A percentile compares a stretch with the other conserved stretches of the same genome.
phyloP scores from a whole-genome alignment of 2,329 filamentous ascomycete species.

The Fusarium drepaniforme region DNA sequence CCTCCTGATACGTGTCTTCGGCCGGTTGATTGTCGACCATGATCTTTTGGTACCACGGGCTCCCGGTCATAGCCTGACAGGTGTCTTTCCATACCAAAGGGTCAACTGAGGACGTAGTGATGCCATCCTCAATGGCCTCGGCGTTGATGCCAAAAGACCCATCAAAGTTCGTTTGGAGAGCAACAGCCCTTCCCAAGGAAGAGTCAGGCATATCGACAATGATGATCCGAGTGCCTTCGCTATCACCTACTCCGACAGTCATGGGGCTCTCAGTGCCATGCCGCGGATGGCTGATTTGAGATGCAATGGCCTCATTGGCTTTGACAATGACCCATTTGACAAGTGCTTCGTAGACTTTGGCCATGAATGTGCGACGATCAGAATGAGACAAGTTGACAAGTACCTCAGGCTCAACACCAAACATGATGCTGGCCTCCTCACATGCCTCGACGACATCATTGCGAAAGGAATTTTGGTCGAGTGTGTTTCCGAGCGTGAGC shows the following conservation, averaged over 20 bases:
- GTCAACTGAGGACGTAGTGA: slow-evolving; percentile 78
- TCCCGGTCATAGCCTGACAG: slow-evolving; percentile 78
- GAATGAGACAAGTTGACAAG: slow-evolving; percentile 84
- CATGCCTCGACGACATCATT: slow-evolving; percentile 88
- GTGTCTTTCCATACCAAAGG: slow-evolving; percentile 89
- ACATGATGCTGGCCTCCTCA: slow-evolving; percentile 87
- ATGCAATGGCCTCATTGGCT: slow-evolving; percentile 87
- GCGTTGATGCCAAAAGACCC: slow-evolving; percentile 91
- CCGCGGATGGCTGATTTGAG: slow-evolving; percentile 73
- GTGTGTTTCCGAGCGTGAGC: slow-evolving; percentile 90
- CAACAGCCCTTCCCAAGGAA: slow-evolving; percentile 84
- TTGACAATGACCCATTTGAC: slow-evolving; percentile 95
- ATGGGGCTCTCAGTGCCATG: slow-evolving; percentile 72
- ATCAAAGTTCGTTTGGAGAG: slow-evolving; percentile 92
- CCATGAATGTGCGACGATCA: slow-evolving; percentile 85
- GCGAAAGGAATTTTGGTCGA: slow-evolving; percentile 86
- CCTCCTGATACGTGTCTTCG: slow-evolving; percentile 80
- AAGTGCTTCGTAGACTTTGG: slow-evolving; percentile 90
- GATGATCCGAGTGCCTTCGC: slow-evolving; percentile 90
- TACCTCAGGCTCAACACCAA: slow-evolving; percentile 90
- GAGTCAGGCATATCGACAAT: slow-evolving; percentile 88
- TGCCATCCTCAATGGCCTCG: slow-evolving; percentile 96
- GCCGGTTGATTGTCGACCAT: slow-evolving; percentile 71
- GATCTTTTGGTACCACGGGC: slow-evolving; percentile 83
- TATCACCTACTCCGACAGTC: slow-evolving; percentile 66